These are phyloP conservation scores for Eimeria falciformis DNA, from an alignment of 169 alveolate genomes.

Conservation along the genomic window DNA sequence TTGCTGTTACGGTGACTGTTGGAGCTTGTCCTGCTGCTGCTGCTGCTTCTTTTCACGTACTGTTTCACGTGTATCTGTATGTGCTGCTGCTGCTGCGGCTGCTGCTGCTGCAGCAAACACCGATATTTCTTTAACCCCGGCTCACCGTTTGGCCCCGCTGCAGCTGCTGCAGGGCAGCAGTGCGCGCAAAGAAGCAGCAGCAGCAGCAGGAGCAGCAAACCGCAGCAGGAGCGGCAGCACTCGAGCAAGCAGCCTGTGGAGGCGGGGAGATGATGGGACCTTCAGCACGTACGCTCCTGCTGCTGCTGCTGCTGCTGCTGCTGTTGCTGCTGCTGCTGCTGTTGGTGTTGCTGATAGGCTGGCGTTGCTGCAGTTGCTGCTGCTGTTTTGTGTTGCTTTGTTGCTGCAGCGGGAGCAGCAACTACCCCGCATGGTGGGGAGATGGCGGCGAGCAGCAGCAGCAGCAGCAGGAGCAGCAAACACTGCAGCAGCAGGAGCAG, in stretches of 20 bases:
- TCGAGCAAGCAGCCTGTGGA: constrained; percentile 29
- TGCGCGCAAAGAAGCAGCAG: constrained; percentile 21
- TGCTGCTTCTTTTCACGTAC: neutral
- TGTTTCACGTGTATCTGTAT: neutral
- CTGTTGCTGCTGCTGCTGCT: constrained; percentile 15
- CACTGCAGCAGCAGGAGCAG: neutral
- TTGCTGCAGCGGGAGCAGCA: constrained; percentile 48
- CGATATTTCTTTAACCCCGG: constrained; percentile 56
- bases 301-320: constrained; percentile 8
- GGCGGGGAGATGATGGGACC: constrained; percentile 24
- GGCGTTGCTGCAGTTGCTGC: constrained; percentile 1
- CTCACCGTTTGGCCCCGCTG: constrained; percentile 59
- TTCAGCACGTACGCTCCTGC: too few species aligned
- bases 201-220: constrained; percentile 7
- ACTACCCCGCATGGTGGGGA: constrained; percentile 43
- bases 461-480: constrained; percentile 33
- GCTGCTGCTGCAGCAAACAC: constrained; percentile 62
- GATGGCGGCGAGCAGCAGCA: constrained; percentile 59
- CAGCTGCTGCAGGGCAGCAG: constrained; percentile 67
- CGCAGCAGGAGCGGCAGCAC: constrained; percentile 54
- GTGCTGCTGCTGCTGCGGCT: neutral
- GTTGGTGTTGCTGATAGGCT: neutral
- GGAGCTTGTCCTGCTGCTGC: neutral
- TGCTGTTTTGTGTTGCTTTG: neutral
- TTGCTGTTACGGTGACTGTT: neutral